Evolutionary conservation across 148 eudicot species (phyloP).

Genomic region (Arbutus unedo): DNA sequence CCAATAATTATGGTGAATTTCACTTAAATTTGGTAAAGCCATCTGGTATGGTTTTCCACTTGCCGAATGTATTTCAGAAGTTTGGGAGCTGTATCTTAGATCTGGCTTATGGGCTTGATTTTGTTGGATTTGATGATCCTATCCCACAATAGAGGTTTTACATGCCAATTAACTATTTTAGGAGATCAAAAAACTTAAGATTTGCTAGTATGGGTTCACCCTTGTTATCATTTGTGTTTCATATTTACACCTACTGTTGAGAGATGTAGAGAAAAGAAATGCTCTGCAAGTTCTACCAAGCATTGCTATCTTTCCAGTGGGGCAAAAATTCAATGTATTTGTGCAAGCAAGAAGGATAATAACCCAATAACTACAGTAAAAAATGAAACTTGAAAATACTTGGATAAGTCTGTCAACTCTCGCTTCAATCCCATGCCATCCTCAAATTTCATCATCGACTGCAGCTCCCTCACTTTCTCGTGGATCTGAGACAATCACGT

Average conservation of each 20-base stretch:
- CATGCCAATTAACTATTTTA: neutral
- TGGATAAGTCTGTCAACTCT: conserved; percentile 37
- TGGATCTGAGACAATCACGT: conserved; percentile 42
- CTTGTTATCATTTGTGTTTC: neutral
- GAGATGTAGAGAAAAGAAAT: neutral
- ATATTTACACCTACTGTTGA: neutral
- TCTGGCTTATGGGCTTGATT: neutral
- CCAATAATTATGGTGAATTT: neutral
- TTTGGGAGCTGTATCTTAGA: neutral
- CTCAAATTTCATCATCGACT: conserved; percentile 36
- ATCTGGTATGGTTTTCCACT: neutral
- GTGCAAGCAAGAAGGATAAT: neutral
- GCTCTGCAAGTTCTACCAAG: neutral
- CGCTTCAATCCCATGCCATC: conserved; percentile 39
- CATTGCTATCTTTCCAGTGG: conserved; percentile 2
- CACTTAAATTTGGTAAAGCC: neutral
- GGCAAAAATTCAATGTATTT: neutral
- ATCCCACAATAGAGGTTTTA: neutral
- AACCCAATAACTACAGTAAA: conserved; percentile 9
- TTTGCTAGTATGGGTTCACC: neutral
- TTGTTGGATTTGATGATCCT: neutral
- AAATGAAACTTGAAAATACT: conserved; percentile 31
- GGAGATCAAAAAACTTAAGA: neutral
- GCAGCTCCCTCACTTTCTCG: conserved; percentile 68
- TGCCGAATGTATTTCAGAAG: neutral